Percentiles rank a stretch among this genome's conserved stretches.
phyloP scores from a whole-genome alignment of 768 basidiomycete species.

The Jaapia argillacea region DNA sequence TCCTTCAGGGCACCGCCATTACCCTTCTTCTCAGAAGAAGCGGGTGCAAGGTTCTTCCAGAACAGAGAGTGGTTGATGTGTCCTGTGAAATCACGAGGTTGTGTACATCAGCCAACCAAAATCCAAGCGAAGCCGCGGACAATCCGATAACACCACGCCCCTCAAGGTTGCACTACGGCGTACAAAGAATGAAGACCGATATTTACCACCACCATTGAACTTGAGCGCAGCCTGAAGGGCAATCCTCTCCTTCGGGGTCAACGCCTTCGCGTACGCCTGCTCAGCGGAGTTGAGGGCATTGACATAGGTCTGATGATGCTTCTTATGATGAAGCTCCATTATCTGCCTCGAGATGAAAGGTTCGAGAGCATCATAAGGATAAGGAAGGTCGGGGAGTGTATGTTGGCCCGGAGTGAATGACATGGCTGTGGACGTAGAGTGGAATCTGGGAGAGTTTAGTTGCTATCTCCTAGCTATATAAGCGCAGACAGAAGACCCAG shows the following conservation, averaged over 20 bases:
- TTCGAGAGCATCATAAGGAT: constrained; percentile 83
- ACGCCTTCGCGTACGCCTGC: constrained; percentile 54
- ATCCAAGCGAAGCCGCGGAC: too few species aligned
- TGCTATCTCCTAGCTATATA: too few species aligned
- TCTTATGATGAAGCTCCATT: constrained; percentile 90
- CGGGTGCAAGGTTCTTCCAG: constrained; percentile 88
- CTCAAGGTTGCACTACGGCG: neutral
- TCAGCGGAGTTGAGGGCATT: constrained; percentile 89
- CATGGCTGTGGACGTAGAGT: too few species aligned
- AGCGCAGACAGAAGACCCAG: too few species aligned
- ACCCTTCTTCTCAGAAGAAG: constrained; percentile 40
- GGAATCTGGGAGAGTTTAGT: too few species aligned
- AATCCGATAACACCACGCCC: neutral
- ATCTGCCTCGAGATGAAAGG: constrained; percentile 89
- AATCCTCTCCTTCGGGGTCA: constrained; percentile 70
- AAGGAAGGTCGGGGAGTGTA: constrained; percentile 65
- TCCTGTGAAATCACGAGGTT: constrained; percentile 32
- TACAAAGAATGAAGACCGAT: neutral
- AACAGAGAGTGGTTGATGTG: constrained; percentile 95
- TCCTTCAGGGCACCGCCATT: constrained; percentile 47
- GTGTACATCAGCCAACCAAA: too few species aligned
- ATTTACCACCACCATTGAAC: constrained; percentile 92
- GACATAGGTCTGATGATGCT: constrained; percentile 95
- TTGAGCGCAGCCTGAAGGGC: constrained; percentile 85
- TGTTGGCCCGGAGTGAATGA: too few species aligned